A percentile compares a stretch with the other conserved stretches of the same genome.
phyloP scores from a whole-genome alignment of 495 filamentous ascomycete genomes.

The Parachaetomium inaequale region DNA sequence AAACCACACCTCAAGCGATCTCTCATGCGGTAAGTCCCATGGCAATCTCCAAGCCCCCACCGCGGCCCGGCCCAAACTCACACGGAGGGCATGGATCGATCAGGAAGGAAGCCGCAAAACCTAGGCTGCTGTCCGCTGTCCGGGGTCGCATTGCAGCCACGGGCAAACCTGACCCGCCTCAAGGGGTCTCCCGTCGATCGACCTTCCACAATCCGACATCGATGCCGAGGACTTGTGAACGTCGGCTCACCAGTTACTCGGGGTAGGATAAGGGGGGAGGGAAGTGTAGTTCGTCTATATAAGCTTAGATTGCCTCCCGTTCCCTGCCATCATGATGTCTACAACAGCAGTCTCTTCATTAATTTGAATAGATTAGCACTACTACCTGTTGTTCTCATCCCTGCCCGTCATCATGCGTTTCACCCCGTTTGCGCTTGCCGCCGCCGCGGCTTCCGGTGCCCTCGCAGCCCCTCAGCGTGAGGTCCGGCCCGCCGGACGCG shows the following conservation, averaged over 20 bases:
- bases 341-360: background rate
- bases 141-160: constrained; percentile 12
- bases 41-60: background rate
- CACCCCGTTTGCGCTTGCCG: constrained; percentile 31
- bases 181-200: background rate
- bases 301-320: background rate
- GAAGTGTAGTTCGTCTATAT: background rate
- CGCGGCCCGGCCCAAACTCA: background rate
- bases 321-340: background rate
- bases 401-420: constrained; percentile 37
- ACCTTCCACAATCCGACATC: constrained; percentile 23
- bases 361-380: background rate
- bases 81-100: constrained; percentile 16
- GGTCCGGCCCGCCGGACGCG: background rate
- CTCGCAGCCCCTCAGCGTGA: constrained; percentile 23
- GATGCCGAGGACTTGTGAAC: background rate
- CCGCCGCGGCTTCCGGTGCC: constrained; percentile 32
- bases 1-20: background rate
- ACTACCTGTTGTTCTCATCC: background rate
- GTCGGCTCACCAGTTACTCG: background rate
- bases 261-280: background rate
- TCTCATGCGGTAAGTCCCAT: constrained; percentile 1
- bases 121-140: background rate
- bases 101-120: constrained; percentile 26
- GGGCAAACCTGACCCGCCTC: background rate